Base-by-base conservation (phyloP, 2,329 filamentous ascomycete genomes). In the Cladosporium sphaerospermum region DNA sequence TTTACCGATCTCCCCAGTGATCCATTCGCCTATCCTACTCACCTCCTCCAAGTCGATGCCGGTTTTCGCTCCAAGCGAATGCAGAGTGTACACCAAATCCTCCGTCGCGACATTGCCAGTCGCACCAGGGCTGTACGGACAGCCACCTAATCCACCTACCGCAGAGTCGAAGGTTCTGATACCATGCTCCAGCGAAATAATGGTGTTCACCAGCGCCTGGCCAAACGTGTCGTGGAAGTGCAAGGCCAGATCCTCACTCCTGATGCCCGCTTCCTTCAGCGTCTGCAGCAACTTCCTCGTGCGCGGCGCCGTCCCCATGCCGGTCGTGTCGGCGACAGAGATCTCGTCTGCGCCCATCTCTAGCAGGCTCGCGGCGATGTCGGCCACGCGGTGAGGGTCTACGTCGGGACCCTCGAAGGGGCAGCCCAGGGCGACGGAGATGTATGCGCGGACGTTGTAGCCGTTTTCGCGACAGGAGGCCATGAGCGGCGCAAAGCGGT, bases 171-270 rank as follows among this genome's bases (percentile, higher is more conserved):
- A 93, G 0, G 81, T 87, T 32, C 87, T 74, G 39, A 95, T 80
- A 0, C 89, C 89, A 60, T 87, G 82, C 65, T 89, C 85, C 31
- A 93, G 78, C 36, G 85, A 84, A 0, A 91, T 83, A 9, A 88
- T 83, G 4, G 84, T 85, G 65, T 95, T 95, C 7, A 89, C 85
- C n/a, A 92, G 74, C 1, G 88, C 89, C 73, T 90, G 86, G 1
- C 88, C 89, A 65, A 90, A 92, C 1, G 89, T 95, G 65, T 95
- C 88, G 69, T 95, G 89, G 64, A 95, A 92, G 69, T 95, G 89
- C 73, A 91, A 83, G 0, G 88, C 88, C 9, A 95, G 71, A 62
- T 88, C 84, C 61, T 84, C 81, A 52, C 78, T 79, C 16, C 84
- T 78, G 14, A 95, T 78, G 0, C 84, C 85, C 1, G 85, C 86